Evolutionary conservation across 805 yeast genomes (phyloP).

Genomic region (Ogataea sp.): DNA sequence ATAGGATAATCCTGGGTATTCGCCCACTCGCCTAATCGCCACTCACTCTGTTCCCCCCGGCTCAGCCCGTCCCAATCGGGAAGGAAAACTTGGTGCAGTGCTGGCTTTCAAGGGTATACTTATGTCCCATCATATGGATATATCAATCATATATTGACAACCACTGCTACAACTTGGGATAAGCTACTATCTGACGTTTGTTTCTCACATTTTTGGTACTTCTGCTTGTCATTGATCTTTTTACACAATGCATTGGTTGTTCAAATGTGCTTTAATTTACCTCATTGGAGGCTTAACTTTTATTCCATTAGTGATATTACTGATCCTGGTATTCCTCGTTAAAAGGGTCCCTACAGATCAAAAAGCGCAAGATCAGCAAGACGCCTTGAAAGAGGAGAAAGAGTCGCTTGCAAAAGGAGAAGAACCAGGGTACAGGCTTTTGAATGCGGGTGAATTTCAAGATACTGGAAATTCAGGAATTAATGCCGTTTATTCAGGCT

Average conservation of each 20-base stretch:
- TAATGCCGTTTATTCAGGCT: conserved; percentile 58
- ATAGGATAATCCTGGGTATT: no score
- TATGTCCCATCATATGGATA: no score
- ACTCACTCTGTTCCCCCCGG: no score
- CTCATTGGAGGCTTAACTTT: conserved; percentile 78
- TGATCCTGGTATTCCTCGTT: conserved; percentile 28
- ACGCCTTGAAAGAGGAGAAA: conserved; percentile 23
- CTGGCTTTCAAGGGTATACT: no score
- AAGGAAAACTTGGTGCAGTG: no score
- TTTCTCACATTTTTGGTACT: no score
- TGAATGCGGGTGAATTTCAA: conserved; percentile 59
- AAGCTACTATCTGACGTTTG: no score
- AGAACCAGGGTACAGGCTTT: conserved; percentile 19
- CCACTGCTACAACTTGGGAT: no score
- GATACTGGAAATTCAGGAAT: conserved; percentile 55
- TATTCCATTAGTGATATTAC: conserved; percentile 46
- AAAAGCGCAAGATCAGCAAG: conserved; percentile 11
- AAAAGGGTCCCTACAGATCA: conserved; percentile 23
- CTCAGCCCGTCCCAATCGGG: no score
- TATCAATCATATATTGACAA: no score
- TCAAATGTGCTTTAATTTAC: conserved; percentile 38
- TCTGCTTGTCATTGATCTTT: no score
- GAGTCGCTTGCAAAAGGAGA: conserved; percentile 15
- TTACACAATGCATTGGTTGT: conserved; percentile 14
- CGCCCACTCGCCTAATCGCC: no score